A percentile compares a stretch with the other conserved stretches of the same genome.
These are phyloP conservation scores for Parasarocladium wereldwijsianum DNA, from an alignment of 2,329 filamentous ascomycete species.

Conservation along the genomic window DNA sequence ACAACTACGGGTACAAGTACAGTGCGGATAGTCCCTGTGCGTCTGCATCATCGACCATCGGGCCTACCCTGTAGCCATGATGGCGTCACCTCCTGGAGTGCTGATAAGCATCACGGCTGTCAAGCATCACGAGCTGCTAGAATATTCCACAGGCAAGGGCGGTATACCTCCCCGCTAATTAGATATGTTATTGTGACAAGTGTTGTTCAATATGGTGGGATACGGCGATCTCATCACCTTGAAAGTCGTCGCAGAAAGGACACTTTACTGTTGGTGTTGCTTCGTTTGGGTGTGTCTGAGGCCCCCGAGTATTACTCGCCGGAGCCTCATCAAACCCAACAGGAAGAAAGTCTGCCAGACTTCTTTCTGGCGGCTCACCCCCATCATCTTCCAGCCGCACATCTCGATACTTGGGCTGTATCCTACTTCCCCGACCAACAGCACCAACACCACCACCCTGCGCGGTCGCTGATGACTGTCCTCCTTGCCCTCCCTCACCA, in stretches of 20 bases:
- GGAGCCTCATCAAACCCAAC: slow-evolving; percentile 18
- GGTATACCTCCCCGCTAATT: no score
- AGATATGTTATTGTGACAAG: slow-evolving; percentile 14
- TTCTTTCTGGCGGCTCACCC: slow-evolving; percentile 23
- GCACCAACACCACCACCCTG: slow-evolving; percentile 9
- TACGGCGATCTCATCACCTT: slow-evolving; percentile 54
- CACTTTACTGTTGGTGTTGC: slow-evolving; percentile 24
- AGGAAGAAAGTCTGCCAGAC: slow-evolving; percentile 32
- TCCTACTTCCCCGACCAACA: slow-evolving; percentile 8
- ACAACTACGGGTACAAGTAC: no score
- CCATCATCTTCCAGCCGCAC: slow-evolving; percentile 19
- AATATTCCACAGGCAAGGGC: no score
- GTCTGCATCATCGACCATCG: no score
- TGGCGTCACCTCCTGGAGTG: no score
- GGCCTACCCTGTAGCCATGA: no score
- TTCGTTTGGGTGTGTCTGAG: background rate
- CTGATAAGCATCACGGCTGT: no score
- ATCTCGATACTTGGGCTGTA: slow-evolving; percentile 14
- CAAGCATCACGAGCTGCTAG: no score
- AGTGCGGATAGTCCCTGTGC: no score
- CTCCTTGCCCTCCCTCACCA: slow-evolving; percentile 4
- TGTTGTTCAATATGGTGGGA: slow-evolving; percentile 45
- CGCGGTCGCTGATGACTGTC: slow-evolving; percentile 5
- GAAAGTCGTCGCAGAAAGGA: slow-evolving; percentile 51
- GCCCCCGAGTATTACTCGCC: slow-evolving; percentile 6